Base-by-base conservation (phyloP, 257 asterid species). In the Solanum phureja region DNA sequence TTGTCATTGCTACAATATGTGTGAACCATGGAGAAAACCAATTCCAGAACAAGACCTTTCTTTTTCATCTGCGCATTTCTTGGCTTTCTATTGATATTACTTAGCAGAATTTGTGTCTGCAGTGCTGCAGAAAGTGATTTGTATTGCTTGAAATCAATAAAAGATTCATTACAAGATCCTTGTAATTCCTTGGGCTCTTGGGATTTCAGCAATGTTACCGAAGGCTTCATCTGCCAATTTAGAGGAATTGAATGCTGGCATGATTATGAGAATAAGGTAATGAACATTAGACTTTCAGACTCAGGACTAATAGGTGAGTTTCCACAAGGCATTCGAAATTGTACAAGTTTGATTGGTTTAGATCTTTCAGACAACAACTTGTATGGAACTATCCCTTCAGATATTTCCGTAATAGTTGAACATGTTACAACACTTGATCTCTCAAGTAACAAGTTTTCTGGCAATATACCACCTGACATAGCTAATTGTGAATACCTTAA, bases 101-200 rank as follows among this genome's bases (percentile, higher is more conserved):
- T 44, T 79, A 1, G 85, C 38, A 79, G 27, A 44, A 44, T 44
- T 44, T 79, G 1, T 79, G 40, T 79, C 27, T 44, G 66, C 14
- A 44, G 5, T 79, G 85, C 85, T 79, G 10, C 5, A 79, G 40
- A 27, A 3, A 79, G 27, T 46, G 90, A 89, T 16, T 14, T 81
- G 23, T 40, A 46, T 34, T 89, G 89, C 85, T 74, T 89, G 84
- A 82, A 14, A 52, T 83, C 87, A 3, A 68, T 89, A 49, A 69
- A 37, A 37, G 35, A 29, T 29, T 86, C 87, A 16, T 88, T 88
- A 82, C 52, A 81, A 35, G 90, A 91, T 40, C 92, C 92, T 56
- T 16, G 4, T 8, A 42, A 71, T 24, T 11, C n/a, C 58, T 76
- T 91, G 33, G 18, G 1, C 27, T 8, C 11, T 4, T 89, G 92